A percentile compares a stretch with the other conserved stretches of the same genome.
These are phyloP conservation scores for Allium fistulosum DNA, from an alignment of 106 monocot species.

Conservation along the genomic window DNA sequence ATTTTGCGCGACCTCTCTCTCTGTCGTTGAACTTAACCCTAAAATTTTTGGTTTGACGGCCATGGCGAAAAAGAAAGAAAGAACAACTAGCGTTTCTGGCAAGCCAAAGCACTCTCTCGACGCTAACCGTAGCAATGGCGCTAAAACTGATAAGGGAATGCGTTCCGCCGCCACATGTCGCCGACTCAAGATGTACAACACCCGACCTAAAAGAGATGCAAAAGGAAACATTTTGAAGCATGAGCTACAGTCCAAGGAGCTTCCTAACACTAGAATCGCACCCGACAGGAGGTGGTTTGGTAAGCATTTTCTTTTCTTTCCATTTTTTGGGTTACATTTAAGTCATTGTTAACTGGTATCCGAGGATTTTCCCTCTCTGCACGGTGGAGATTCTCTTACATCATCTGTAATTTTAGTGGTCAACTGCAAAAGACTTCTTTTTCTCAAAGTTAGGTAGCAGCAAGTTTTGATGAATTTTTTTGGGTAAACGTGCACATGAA, in stretches of 20 bases:
- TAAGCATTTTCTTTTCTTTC: constrained; percentile 6
- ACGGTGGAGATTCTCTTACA: background rate
- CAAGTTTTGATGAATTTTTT: too few relatives aligned
- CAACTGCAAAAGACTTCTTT: background rate
- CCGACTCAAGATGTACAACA: constrained; percentile 89
- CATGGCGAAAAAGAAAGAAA: constrained; percentile 69
- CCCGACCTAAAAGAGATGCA: constrained; percentile 56
- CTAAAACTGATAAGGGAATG: constrained; percentile 24
- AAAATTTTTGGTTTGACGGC: background rate
- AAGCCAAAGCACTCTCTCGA: constrained; percentile 96
- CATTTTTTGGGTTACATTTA: background rate
- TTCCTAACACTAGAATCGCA: constrained; percentile 78
- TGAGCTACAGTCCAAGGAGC: constrained; percentile 86
- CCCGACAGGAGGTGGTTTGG: constrained; percentile 98
- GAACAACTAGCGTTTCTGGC: constrained; percentile 57
- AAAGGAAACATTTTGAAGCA: constrained; percentile 72
- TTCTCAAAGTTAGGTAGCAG: background rate
- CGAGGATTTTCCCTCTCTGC: background rate
- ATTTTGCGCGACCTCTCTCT: too few relatives aligned
- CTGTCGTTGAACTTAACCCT: too few relatives aligned
- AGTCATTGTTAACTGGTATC: background rate
- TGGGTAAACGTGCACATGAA: too few relatives aligned
- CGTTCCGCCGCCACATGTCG: constrained; percentile 79
- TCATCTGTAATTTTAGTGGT: background rate
- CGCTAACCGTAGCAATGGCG: constrained; percentile 85